Evolutionary conservation across 768 basidiomycete genomes (phyloP).

Genomic region (Floccularia luteovirens): DNA sequence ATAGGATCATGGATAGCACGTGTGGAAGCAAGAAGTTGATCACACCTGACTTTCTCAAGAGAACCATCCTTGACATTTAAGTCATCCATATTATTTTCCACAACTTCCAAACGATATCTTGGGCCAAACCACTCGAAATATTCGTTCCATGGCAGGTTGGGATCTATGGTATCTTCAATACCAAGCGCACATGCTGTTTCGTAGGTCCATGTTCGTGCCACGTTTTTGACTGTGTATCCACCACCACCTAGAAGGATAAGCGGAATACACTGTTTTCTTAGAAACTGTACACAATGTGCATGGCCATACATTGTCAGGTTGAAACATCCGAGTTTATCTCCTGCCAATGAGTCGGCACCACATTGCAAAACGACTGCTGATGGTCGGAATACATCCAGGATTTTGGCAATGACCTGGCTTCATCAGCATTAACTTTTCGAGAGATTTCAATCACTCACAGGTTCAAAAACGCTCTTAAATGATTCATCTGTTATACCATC

Average conservation of each 20-base stretch:
- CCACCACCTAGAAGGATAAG: constrained; percentile 92
- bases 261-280: constrained; percentile 77
- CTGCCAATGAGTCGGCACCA: constrained; percentile 91
- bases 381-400: constrained; percentile 84
- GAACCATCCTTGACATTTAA: constrained; percentile 77
- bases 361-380: constrained; percentile 89
- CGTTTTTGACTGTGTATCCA: constrained; percentile 96
- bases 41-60: constrained; percentile 71
- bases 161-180: constrained; percentile 68
- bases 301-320: constrained; percentile 96
- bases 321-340: constrained; percentile 94
- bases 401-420: constrained; percentile 69
- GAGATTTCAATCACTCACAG: constrained; percentile 54
- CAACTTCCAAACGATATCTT: constrained; percentile 86
- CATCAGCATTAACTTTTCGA: too few relatives aligned
- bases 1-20: background rate
- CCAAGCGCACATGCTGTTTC: constrained; percentile 96
- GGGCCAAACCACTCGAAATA: constrained; percentile 99
- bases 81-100: constrained; percentile 92
- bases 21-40: constrained; percentile 7
- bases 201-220: constrained; percentile 91
- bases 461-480: constrained; percentile 85
- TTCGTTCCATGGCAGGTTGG: constrained; percentile 76
- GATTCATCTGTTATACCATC: constrained; percentile 92
- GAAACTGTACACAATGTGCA: constrained; percentile 82